These are phyloP conservation scores for Rhizopogon vinicolor DNA, from an alignment of 768 basidiomycete genomes.

Conservation along the genomic window DNA sequence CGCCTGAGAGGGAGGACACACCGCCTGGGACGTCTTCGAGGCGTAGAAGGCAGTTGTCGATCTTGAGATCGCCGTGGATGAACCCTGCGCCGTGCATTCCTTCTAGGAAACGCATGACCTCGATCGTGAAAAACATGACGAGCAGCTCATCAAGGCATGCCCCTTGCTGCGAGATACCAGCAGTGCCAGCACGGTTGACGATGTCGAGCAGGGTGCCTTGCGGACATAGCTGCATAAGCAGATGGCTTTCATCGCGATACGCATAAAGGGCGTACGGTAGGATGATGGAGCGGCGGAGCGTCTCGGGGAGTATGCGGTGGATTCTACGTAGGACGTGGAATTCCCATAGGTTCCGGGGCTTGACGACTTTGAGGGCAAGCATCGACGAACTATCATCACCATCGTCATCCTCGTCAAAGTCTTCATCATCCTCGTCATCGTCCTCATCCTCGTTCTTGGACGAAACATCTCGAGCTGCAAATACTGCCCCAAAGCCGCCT, in stretches of 20 bases:
- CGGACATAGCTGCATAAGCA: conserved; percentile 81
- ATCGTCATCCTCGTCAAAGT: conserved; percentile 43
- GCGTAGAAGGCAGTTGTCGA: conserved; percentile 96
- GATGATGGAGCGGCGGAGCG: conserved; percentile 66
- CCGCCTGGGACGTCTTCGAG: conserved; percentile 79
- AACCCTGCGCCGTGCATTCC: conserved; percentile 78
- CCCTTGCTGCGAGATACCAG: conserved; percentile 76
- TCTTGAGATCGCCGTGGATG: conserved; percentile 98
- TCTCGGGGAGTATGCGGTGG: conserved; percentile 58
- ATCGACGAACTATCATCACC: conserved; percentile 51
- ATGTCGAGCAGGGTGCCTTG: conserved; percentile 92
- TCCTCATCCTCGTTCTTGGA: conserved; percentile 35
- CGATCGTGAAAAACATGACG: conserved; percentile 92
- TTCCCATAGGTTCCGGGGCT: conserved; percentile 89
- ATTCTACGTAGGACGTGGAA: conserved; percentile 79
- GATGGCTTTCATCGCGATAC: conserved; percentile 85
- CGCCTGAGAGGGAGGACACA: conserved; percentile 60
- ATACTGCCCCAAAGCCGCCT: conserved; percentile 96
- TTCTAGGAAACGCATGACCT: conserved; percentile 80
- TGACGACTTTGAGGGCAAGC: conserved; percentile 90
- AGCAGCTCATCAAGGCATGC: conserved; percentile 88
- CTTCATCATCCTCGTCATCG: conserved; percentile 41
- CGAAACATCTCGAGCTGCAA: conserved; percentile 60
- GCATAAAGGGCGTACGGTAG: conserved; percentile 75
- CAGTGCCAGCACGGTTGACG: conserved; percentile 76